Evolutionary conservation across 495 filamentous ascomycete genomes (phyloP).

Genomic region (Neurospora sp.): DNA sequence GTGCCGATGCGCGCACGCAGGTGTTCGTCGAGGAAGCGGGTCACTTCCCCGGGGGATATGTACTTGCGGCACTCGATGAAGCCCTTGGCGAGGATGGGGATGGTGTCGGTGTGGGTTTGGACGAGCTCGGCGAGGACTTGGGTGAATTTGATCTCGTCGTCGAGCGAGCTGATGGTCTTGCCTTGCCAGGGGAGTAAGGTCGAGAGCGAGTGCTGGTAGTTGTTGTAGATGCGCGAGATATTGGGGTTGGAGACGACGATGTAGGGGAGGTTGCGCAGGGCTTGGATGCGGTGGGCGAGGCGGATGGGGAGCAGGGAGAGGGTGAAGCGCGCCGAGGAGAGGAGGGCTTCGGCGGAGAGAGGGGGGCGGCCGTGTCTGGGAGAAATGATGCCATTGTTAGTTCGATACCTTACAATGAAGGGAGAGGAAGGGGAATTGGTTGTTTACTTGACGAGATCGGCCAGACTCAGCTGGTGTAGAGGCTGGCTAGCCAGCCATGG

Average conservation of each 20-base stretch:
- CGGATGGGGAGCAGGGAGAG: slow-evolving; percentile 85
- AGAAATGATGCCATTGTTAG: not conserved
- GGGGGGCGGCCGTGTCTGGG: slow-evolving; percentile 81
- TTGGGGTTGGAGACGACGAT: slow-evolving; percentile 96
- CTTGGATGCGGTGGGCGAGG: slow-evolving; percentile 89
- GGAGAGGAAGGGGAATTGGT: not conserved
- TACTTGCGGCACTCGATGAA: slow-evolving; percentile 89
- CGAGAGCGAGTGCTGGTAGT: slow-evolving; percentile 85
- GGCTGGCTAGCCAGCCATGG: slow-evolving; percentile 66
- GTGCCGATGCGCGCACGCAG: slow-evolving; percentile 90
- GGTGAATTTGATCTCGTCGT: slow-evolving; percentile 85
- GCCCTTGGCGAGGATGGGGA: slow-evolving; percentile 80
- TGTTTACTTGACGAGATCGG: slow-evolving; percentile 74
- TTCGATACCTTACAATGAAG: not conserved
- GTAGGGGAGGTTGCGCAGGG: slow-evolving; percentile 84
- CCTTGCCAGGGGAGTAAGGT: slow-evolving; percentile 78
- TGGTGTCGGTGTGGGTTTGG: slow-evolving; percentile 86
- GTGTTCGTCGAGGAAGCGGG: slow-evolving; percentile 86
- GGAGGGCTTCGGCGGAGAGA: slow-evolving; percentile 64
- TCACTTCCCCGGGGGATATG: slow-evolving; percentile 69
- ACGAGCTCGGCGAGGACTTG: slow-evolving; percentile 88
- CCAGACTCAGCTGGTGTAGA: slow-evolving; percentile 71
- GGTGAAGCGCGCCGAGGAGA: slow-evolving; percentile 88
- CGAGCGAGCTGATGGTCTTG: slow-evolving; percentile 64
- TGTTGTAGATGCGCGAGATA: slow-evolving; percentile 84